Percentiles rank a stretch among this genome's conserved stretches.
These are phyloP conservation scores for Zoysia matrella DNA, from an alignment of 202 grass and related monocot genomes.

Conservation along the genomic window DNA sequence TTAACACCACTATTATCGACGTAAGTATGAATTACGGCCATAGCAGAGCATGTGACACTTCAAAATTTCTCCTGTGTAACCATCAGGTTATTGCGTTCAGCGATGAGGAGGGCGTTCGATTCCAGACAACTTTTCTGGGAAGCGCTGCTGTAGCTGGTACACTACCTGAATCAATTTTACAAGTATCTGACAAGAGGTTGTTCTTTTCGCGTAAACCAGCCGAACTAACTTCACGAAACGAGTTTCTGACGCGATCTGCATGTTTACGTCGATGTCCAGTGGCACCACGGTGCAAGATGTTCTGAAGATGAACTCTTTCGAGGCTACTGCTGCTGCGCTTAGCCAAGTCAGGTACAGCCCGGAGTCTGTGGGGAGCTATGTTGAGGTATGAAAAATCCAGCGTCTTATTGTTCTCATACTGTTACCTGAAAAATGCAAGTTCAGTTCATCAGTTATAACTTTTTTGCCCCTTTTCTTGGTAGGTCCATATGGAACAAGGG, in stretches of 20 bases:
- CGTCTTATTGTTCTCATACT: constrained; percentile 2
- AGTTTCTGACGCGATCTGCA: constrained; percentile 42
- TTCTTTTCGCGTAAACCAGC: constrained; percentile 47
- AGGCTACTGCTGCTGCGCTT: constrained; percentile 56
- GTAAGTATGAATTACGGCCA: too few species aligned
- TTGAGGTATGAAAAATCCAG: constrained; percentile 65
- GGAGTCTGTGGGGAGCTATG: constrained; percentile 79
- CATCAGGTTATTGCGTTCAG: constrained; percentile 96
- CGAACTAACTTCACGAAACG: neutral
- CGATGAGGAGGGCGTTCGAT: constrained; percentile 93
- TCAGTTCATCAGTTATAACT: too few species aligned
- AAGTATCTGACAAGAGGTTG: constrained; percentile 97
- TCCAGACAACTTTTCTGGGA: constrained; percentile 96
- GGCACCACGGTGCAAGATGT: constrained; percentile 82
- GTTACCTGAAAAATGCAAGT: neutral
- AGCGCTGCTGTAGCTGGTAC: constrained; percentile 96
- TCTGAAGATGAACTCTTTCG: constrained; percentile 73
- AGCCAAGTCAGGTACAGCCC: constrained; percentile 62
- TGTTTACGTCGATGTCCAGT: constrained; percentile 52
- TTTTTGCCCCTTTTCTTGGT: neutral
- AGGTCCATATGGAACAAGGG: constrained; percentile 98
- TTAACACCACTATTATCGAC: too few species aligned
- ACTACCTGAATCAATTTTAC: constrained; percentile 87
- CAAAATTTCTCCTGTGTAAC: constrained; percentile 6
- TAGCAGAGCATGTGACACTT: neutral